These are phyloP conservation scores for Hyaloperonospora brassicae DNA, from an alignment of 352 stramenopile genomes.

Conservation along the genomic window DNA sequence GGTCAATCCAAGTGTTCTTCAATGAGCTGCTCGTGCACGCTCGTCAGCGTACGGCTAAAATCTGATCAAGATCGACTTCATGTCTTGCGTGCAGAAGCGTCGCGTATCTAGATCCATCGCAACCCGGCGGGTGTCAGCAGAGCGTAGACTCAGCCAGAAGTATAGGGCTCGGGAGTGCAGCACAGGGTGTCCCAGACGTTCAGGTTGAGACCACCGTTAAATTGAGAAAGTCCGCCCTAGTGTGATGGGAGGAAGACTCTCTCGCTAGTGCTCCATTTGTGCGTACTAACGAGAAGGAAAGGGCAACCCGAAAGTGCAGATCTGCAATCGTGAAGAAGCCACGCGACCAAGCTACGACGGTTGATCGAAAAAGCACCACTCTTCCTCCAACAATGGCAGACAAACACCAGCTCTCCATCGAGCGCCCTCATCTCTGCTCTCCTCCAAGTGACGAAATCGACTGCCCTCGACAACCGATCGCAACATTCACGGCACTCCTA, in stretches of 20 bases:
- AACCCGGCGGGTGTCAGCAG: constrained; percentile 3
- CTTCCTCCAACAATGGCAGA: constrained; percentile 7
- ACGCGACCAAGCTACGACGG: constrained; percentile 13
- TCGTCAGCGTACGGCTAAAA: too few species aligned
- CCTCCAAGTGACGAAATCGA: constrained; percentile 1
- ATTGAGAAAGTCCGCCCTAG: constrained; percentile 19
- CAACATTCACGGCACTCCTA: constrained; percentile 24
- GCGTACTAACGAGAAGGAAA: constrained; percentile 3
- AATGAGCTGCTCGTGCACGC: not conserved
- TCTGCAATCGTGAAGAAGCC: constrained; percentile 3
- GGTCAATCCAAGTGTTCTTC: too few species aligned
- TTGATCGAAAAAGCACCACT: not conserved
- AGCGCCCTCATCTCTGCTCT: constrained; percentile 11
- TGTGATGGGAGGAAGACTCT: constrained; percentile 14
- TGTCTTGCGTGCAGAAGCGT: constrained; percentile 3
- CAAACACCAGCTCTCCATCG: constrained; percentile 4
- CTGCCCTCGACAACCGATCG: constrained; percentile 8
- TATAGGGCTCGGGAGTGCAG: constrained; percentile 4
- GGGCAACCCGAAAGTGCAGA: constrained; percentile 5
- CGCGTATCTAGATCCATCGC: constrained; percentile 8
- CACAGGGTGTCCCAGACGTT: constrained; percentile 14
- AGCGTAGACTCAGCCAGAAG: constrained; percentile 6
- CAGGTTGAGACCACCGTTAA: constrained; percentile 1
- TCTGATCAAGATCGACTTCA: not conserved
- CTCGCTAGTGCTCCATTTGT: constrained; percentile 1